A percentile compares a stretch with the other conserved stretches of the same genome.
These are phyloP conservation scores for Quercus agrifolia DNA, from an alignment of 306 rosid species.

Conservation along the genomic window DNA sequence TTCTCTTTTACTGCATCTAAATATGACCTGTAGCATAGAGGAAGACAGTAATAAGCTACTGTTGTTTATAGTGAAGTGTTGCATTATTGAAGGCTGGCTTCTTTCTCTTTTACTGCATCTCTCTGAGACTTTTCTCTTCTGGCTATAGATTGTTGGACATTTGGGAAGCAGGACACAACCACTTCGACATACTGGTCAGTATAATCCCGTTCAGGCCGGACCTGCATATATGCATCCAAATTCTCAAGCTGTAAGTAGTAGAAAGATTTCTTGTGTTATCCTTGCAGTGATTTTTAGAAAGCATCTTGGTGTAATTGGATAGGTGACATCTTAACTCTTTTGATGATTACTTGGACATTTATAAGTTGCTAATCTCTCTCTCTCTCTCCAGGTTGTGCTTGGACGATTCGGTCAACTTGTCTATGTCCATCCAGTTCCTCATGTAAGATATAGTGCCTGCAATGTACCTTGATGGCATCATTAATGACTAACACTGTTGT, in stretches of 20 bases:
- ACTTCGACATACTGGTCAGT: slow-evolving; percentile 55
- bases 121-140: slow-evolving; percentile 2
- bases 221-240: slow-evolving; percentile 61
- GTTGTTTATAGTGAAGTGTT: too few species aligned
- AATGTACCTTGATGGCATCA: not conserved
- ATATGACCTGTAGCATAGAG: too few species aligned
- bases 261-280: slow-evolving; percentile 5
- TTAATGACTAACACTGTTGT: slow-evolving; percentile 1
- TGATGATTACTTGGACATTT: slow-evolving; percentile 8
- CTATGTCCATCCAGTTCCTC: slow-evolving; percentile 78
- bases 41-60: too few species aligned
- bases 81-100: too few species aligned
- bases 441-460: slow-evolving; percentile 47
- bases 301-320: not conserved
- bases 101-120: too few species aligned
- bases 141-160: slow-evolving; percentile 64
- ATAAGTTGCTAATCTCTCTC: not conserved
- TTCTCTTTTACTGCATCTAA: too few species aligned
- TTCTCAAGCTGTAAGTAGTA: slow-evolving; percentile 70
- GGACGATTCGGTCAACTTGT: slow-evolving; percentile 79
- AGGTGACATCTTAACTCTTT: not conserved
- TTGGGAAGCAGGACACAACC: slow-evolving; percentile 65
- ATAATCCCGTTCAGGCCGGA: slow-evolving; percentile 62
- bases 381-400: slow-evolving; percentile 66
- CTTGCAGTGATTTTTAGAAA: slow-evolving; percentile 16